Conservation (phyloP, 352 stramenopile genomes). For the Blastocystis hominis region DNA sequence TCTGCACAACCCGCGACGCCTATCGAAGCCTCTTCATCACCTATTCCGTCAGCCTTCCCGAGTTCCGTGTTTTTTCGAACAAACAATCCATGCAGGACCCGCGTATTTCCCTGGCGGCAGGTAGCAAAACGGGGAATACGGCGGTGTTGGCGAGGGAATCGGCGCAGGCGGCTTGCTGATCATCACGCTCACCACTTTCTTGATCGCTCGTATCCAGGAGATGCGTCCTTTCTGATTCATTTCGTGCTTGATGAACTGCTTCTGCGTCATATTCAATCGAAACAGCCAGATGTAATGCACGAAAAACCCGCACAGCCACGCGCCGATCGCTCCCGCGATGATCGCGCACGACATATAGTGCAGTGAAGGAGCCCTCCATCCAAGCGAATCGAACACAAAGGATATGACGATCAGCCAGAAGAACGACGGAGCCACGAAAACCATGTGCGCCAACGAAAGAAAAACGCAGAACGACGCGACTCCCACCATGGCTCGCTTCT, state of each 20-base stretch:
- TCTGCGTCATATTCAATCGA: conserved; percentile 13
- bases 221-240: not conserved
- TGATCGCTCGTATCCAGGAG: not conserved
- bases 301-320: not conserved
- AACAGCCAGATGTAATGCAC: conserved; percentile 33
- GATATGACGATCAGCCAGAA: not conserved
- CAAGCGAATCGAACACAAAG: not conserved
- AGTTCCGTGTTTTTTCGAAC: not conserved
- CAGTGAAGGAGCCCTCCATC: not conserved
- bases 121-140: conserved; percentile 33
- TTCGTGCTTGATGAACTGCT: conserved; percentile 34
- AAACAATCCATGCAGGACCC: not conserved
- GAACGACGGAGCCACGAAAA: not conserved
- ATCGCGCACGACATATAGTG: not conserved
- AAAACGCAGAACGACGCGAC: not conserved
- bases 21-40: not conserved
- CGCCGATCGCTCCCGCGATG: not conserved
- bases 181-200: not conserved
- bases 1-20: not conserved
- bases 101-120: not conserved
- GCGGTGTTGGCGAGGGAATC: not conserved
- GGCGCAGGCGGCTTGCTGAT: not conserved
- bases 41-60: not conserved
- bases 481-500: not conserved
- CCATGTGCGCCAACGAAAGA: not conserved